Percentiles rank a stretch among this genome's conserved stretches.
phyloP scores from a whole-genome alignment of 1,284 basidiomycete species.

The Heliocybe sulcata region DNA sequence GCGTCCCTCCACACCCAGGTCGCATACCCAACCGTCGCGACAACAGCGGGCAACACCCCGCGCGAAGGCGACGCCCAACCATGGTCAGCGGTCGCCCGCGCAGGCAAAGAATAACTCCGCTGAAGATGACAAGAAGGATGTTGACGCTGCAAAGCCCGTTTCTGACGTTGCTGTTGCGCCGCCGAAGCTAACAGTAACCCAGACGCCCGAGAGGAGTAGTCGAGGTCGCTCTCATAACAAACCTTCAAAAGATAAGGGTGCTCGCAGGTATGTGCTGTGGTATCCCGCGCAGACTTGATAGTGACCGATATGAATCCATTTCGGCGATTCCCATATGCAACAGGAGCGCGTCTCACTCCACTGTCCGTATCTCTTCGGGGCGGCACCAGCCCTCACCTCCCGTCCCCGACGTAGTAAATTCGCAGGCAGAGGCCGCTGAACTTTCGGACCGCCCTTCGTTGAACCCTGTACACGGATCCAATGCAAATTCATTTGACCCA shows the following conservation, averaged over 20 bases:
- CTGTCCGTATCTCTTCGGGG: constrained; percentile 31
- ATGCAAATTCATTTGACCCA: constrained; percentile 46
- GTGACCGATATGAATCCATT: constrained; percentile 5
- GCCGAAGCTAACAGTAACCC: constrained; percentile 5
- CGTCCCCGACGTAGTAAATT: constrained; percentile 31
- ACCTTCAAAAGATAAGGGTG: constrained; percentile 23
- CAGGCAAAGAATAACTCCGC: not conserved
- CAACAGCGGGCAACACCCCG: constrained; percentile 15
- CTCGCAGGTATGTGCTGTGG: constrained; percentile 19
- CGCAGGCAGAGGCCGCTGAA: constrained; percentile 52
- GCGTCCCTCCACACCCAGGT: constrained; percentile 24
- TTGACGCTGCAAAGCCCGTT: not conserved
- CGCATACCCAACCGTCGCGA: constrained; percentile 26
- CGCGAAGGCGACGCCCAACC: not conserved
- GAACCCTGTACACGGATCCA: constrained; percentile 18
- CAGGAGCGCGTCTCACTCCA: constrained; percentile 42
- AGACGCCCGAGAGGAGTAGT: constrained; percentile 19
- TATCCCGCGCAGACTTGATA: constrained; percentile 6
- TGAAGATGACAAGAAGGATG: not conserved
- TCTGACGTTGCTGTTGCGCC: not conserved
- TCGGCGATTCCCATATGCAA: not conserved
- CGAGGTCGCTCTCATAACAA: constrained; percentile 26
- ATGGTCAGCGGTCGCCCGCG: not conserved
- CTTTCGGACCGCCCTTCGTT: constrained; percentile 22
- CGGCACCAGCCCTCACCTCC: constrained; percentile 57